phyloP scores from a whole-genome alignment of 2,329 filamentous ascomycete species.

The Cladosporium phlei region DNA sequence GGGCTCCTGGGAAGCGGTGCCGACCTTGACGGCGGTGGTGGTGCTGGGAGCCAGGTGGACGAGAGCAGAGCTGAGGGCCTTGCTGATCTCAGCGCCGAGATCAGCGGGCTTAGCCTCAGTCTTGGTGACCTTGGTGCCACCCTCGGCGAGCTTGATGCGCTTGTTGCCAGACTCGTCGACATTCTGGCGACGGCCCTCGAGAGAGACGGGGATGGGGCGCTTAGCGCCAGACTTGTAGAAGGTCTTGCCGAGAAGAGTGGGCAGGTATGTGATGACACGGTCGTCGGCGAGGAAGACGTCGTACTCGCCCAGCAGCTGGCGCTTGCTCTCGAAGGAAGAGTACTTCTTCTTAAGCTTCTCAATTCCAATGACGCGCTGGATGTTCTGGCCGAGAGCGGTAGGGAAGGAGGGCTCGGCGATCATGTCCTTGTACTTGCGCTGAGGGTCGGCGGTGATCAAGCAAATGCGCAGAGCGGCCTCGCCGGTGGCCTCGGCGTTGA shows the following conservation, averaged over 20 bases:
- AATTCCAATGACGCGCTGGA: constrained; percentile 66
- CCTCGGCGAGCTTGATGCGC: constrained; percentile 38
- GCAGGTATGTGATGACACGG: constrained; percentile 68
- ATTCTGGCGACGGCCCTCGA: constrained; percentile 52
- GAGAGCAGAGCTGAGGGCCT: constrained; percentile 69
- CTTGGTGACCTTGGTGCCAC: constrained; percentile 35
- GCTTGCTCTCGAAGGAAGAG: constrained; percentile 79
- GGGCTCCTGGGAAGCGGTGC: constrained; percentile 66
- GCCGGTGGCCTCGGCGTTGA: constrained; percentile 48
- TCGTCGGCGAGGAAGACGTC: constrained; percentile 94
- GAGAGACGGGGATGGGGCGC: constrained; percentile 76
- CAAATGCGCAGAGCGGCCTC: constrained; percentile 60
- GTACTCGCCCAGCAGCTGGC: constrained; percentile 78
- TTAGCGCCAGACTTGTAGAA: constrained; percentile 84
- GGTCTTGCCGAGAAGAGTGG: constrained; percentile 77
- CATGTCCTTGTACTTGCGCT: constrained; percentile 86
- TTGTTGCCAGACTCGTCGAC: constrained; percentile 51
- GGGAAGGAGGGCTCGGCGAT: constrained; percentile 63
- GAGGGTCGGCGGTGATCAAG: constrained; percentile 76
- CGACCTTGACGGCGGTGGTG: constrained; percentile 76
- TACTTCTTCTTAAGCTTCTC: constrained; percentile 85
- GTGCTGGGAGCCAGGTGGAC: constrained; percentile 74
- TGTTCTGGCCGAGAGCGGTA: constrained; percentile 42
- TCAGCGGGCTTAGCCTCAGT: constrained; percentile 56
- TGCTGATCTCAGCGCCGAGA: constrained; percentile 75